Percentiles rank a stretch among this genome's conserved stretches.
Conservation (phyloP, 192 early-diverging fungal genomes). For the Gaertneriomyces sp. region DNA sequence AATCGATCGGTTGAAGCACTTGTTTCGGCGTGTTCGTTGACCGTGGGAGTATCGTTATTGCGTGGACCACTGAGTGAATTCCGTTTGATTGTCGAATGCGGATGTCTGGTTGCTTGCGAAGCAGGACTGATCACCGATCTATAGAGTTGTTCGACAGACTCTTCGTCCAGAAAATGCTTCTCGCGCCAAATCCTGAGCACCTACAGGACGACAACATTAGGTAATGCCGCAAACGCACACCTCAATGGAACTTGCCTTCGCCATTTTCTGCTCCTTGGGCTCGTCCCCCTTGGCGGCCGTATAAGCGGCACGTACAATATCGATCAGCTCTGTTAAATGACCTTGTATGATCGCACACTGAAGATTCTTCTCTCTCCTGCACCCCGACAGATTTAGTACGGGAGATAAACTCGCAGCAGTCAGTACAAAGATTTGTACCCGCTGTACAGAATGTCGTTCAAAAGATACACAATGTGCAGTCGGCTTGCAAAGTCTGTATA, state of each 20-base stretch:
- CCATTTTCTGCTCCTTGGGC: neutral
- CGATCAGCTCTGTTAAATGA: neutral
- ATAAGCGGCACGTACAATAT: neutral
- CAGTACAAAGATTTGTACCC: neutral
- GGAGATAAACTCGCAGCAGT: neutral
- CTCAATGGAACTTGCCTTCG: neutral
- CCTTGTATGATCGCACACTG: neutral
- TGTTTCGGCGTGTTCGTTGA: neutral
- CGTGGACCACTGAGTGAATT: neutral
- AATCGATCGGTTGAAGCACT: neutral
- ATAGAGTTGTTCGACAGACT: neutral
- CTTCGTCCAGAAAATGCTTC: neutral
- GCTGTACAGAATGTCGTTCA: constrained; percentile 2
- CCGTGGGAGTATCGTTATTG: neutral
- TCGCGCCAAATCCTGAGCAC: constrained; percentile 1
- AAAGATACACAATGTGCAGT: neutral
- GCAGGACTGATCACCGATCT: neutral
- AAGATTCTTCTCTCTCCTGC: neutral
- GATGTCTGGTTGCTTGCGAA: neutral
- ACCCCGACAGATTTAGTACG: neutral
- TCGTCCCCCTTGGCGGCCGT: neutral
- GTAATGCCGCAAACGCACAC: neutral
- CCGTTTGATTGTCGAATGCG: neutral
- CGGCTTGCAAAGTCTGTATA: neutral
- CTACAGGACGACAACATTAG: neutral